Evolutionary conservation across 768 basidiomycete genomes (phyloP), one percentile per base, ranked within the genome.

Genomic region (Lepiota venenata): DNA sequence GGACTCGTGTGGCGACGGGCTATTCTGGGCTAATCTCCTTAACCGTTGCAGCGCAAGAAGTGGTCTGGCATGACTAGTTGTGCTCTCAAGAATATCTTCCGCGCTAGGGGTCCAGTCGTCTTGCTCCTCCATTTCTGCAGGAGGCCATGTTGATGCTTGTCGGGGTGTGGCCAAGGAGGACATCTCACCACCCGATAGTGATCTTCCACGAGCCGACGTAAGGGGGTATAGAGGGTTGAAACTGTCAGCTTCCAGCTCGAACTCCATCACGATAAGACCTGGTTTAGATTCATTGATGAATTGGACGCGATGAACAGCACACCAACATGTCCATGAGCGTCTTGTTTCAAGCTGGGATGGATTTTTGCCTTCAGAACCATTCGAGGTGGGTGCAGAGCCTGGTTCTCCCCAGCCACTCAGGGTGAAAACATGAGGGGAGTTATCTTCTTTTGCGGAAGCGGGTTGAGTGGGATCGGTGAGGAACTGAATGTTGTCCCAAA

Each of bases 401-500:
- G 88, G 87, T 47, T 84, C 80, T 5, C 88, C 87, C 67, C 76
- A 86, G 1, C 91, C 91, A 18, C 74, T 80, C 14, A 92, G 73
- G 21, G 82, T 69, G 68, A 93, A 92, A 14, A 85, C 80, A 61
- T 88, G 82, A 0, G 83, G 79, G 20, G 67, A 65, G 15, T 58
- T 64, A 37, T 71, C 68, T 25, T 77, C 80, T 38, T 80, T 73
- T 15, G 81, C 77, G 27, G 65, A 56, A 44, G 58, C 71, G 9
- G 63, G 50, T n/a, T 70, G 41, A 21, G 36, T 73, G 3, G 74
- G 72, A 25, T 87, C 83, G 18, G 74, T 72, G 10, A 90, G 72
- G 57, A 81, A 87, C 52, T 84, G 82, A 42, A 91, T 76, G 48
- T 87, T 89, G 64, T 92, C 89, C 73, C 85, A 84, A 1, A 93